These are phyloP conservation scores for Phaeosphaeria sp. DNA, from an alignment of 2,329 filamentous ascomycete species.

Conservation along the genomic window DNA sequence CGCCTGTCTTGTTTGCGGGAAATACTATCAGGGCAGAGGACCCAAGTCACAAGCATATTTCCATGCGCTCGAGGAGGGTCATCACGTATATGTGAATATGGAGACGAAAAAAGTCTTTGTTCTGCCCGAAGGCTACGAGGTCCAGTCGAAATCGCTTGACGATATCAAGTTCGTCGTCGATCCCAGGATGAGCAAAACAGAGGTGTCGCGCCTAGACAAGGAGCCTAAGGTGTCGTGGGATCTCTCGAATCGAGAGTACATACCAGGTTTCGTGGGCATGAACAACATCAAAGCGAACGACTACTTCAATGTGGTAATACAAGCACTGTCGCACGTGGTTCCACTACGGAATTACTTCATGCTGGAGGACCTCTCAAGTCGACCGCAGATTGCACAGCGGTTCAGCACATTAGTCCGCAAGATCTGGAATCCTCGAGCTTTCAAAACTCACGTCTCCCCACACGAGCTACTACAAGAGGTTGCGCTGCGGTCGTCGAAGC, in stretches of 20 bases:
- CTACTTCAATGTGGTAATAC: conserved; percentile 94
- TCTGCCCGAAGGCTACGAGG: conserved; percentile 95
- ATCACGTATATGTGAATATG: conserved; percentile 99
- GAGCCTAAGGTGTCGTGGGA: conserved; percentile 72
- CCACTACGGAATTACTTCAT: conserved; percentile 92
- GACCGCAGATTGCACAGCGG: conserved; percentile 83
- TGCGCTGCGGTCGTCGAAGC: conserved; percentile 86
- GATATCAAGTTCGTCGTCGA: conserved; percentile 99
- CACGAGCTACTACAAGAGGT: conserved; percentile 97
- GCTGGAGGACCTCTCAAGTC: conserved; percentile 77
- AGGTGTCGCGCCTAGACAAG: conserved; percentile 81
- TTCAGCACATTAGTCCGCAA: conserved; percentile 92
- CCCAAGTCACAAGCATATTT: conserved; percentile 97
- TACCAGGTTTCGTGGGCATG: conserved; percentile 95
- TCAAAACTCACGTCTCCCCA: conserved; percentile 95
- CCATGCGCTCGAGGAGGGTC: conserved; percentile 90
- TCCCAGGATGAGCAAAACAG: conserved; percentile 79
- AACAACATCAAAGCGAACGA: conserved; percentile 99
- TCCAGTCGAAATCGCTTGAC: conserved; percentile 90
- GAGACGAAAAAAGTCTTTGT: conserved; percentile 90
- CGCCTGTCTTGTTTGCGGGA: conserved; percentile 95
- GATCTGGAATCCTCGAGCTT: conserved; percentile 96
- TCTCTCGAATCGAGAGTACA: conserved; percentile 82
- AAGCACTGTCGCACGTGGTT: conserved; percentile 86
- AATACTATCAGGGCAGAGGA: conserved; percentile 93